These are phyloP conservation scores for Penicillium sp. DNA, from an alignment of 2,329 filamentous ascomycete genomes.

Conservation along the genomic window DNA sequence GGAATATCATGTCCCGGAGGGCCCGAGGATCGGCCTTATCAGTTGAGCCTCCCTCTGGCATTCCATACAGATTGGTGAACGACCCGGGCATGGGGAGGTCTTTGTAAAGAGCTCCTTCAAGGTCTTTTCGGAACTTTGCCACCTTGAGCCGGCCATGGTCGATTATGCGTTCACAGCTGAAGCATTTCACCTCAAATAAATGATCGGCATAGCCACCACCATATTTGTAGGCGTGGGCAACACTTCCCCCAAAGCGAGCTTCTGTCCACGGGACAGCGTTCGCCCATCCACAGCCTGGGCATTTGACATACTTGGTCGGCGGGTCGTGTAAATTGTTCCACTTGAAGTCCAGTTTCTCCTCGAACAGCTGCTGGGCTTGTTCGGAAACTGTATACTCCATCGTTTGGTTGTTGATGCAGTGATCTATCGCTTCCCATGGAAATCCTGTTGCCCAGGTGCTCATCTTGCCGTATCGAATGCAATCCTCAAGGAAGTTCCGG, in stretches of 20 bases:
- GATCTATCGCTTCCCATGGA: slow-evolving; percentile 20
- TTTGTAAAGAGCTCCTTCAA: slow-evolving; percentile 47
- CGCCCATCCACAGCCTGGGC: slow-evolving; percentile 52
- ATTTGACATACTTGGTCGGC: slow-evolving; percentile 51
- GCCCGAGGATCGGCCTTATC: background rate
- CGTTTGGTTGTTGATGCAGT: slow-evolving; percentile 19
- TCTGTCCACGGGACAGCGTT: slow-evolving; percentile 60
- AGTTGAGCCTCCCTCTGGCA: slow-evolving; percentile 36
- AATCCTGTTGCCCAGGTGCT: slow-evolving; percentile 26
- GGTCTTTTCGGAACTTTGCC: slow-evolving; percentile 60
- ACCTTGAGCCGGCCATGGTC: slow-evolving; percentile 61
- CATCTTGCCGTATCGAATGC: slow-evolving; percentile 24
- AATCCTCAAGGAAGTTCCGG: slow-evolving; percentile 24
- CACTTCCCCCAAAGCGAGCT: slow-evolving; percentile 18
- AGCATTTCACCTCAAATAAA: slow-evolving; percentile 53
- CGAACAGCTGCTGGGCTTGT: slow-evolving; percentile 18
- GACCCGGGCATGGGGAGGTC: slow-evolving; percentile 65
- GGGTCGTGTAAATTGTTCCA: slow-evolving; percentile 63
- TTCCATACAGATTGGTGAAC: slow-evolving; percentile 57
- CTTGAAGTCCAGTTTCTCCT: slow-evolving; percentile 29
- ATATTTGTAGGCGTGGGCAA: slow-evolving; percentile 23
- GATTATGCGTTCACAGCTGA: slow-evolving; percentile 51
- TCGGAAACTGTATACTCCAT: slow-evolving; percentile 19
- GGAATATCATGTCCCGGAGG: slow-evolving; percentile 20
- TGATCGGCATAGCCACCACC: slow-evolving; percentile 35